Base-by-base conservation (phyloP, 306 rosid species). In the Hippophae gyantsensis region DNA sequence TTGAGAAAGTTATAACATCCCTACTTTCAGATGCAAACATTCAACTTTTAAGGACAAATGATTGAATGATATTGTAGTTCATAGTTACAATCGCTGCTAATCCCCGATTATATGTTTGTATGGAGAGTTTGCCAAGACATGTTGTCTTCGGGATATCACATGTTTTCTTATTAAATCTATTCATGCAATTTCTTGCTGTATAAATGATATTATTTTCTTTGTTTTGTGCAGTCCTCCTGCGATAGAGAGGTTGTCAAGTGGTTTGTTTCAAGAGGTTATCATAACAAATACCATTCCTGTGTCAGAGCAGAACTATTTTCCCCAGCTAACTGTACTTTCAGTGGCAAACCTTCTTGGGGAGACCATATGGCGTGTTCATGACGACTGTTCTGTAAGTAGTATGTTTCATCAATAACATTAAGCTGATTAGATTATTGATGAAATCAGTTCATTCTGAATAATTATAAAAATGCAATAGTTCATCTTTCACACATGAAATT, bases 351-450 rank as follows among this genome's bases (percentile, higher is more conserved):
- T 92, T 60, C 84, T 92, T 14, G 99, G 99, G 25, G 99, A 92
- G 85, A 92, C 99, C 69, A 82, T 92, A 55, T 92, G 99, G 99
- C 99, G 97, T 59, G 97, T 92, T 60, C 97, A 92, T 56, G 99
- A 88, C 54, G 99, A 92, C 70, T 92, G 99, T 80, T 88, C 99
- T 63, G 99, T 92, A 80, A 92, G 97, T 80, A 80, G 83, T 70
- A 79, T 85, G 71, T 87, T 79, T 78, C 80, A 69, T 78, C 80
- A 69, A 73, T 82, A 77, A 79, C 70, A 59, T 69, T 43, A 55
- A 53, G 12, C 62, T 59, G 40, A 26, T 61, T 12, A 48, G 62
- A 61, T 42, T 41, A 43, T 26, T 45, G 43, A 18, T 42, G 65
- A 38, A 67, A 57, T 18, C 53, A 47, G 52, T 58, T 63, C 48